Percentiles rank a stretch among this genome's conserved stretches.
Conservation (phyloP, 2,329 filamentous ascomycete genomes). For the Colletotrichum orbiculare region DNA sequence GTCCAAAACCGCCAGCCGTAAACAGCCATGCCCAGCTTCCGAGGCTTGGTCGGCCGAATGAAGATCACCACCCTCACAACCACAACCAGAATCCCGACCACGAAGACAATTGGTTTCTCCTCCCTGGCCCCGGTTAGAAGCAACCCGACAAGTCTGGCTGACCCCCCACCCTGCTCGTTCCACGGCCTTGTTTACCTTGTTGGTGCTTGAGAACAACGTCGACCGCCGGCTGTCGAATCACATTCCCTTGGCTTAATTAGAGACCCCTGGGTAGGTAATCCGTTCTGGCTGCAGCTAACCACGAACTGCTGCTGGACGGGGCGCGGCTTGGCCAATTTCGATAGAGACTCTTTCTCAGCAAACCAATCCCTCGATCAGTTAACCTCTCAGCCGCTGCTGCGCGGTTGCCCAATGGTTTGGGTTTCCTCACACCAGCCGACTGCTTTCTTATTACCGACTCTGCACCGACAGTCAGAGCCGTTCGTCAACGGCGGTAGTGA, state of each 20-base stretch:
- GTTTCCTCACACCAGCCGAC: too few relatives aligned
- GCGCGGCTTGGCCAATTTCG: conserved; percentile 23
- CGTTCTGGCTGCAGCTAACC: conserved; percentile 14
- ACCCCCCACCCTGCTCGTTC: conserved; percentile 19
- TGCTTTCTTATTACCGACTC: conserved; percentile 2
- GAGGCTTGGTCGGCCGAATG: conserved; percentile 32
- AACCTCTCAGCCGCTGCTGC: not conserved
- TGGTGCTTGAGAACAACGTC: conserved; percentile 1
- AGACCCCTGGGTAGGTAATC: conserved; percentile 23
- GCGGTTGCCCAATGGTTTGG: too few relatives aligned
- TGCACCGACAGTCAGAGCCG: not conserved
- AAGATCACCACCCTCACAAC: conserved; percentile 23
- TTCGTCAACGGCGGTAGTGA: not conserved
- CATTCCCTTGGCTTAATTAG: conserved; percentile 32
- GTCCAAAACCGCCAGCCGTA: not conserved
- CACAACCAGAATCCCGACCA: not conserved
- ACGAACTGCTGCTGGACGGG: not conserved
- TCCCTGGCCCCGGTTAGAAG: conserved; percentile 14
- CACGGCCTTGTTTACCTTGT: conserved; percentile 17
- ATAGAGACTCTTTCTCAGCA: conserved; percentile 9
- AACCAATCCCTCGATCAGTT: not conserved
- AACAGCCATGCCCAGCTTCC: conserved; percentile 11
- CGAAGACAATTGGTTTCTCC: conserved; percentile 4
- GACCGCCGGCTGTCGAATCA: conserved; percentile 18
- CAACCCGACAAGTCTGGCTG: conserved; percentile 15